phyloP scores from a whole-genome alignment of 306 rosid genomes.

The Cotoneaster glaucophyllus region DNA sequence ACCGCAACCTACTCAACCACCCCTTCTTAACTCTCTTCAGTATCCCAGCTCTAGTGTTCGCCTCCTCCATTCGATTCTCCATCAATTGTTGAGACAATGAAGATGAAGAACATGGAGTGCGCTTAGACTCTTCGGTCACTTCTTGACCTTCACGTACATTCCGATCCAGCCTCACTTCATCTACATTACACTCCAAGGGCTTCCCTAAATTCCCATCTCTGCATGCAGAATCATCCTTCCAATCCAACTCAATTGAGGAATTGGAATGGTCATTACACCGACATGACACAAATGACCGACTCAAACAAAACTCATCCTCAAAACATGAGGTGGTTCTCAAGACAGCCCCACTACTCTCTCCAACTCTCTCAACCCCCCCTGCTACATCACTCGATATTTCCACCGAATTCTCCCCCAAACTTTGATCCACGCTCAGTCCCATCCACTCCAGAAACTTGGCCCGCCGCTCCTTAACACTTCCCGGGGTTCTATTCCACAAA shows the following conservation, averaged over 20 bases:
- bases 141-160: conserved; percentile 28
- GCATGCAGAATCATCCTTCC: conserved; percentile 22
- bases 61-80: conserved; percentile 25
- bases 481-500: conserved; percentile 63
- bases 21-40: conserved; percentile 36
- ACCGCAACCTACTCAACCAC: conserved; percentile 61
- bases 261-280: conserved; percentile 17
- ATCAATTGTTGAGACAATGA: conserved; percentile 26
- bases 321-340: conserved; percentile 23
- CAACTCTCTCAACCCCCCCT: conserved; percentile 34
- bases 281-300: conserved; percentile 47
- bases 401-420: conserved; percentile 22
- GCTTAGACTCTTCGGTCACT: conserved; percentile 23
- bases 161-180: conserved; percentile 21
- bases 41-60: neutral
- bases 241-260: conserved; percentile 29
- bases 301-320: conserved; percentile 55
- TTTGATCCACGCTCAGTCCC: conserved; percentile 40
- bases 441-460: conserved; percentile 49
- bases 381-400: conserved; percentile 15
- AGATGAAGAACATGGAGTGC: conserved; percentile 24
- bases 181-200: conserved; percentile 25
- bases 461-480: conserved; percentile 68
- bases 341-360: conserved; percentile 36
- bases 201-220: conserved; percentile 22